Base-by-base conservation (phyloP, 345 rosid species). In the Eucalyptus coolabah region DNA sequence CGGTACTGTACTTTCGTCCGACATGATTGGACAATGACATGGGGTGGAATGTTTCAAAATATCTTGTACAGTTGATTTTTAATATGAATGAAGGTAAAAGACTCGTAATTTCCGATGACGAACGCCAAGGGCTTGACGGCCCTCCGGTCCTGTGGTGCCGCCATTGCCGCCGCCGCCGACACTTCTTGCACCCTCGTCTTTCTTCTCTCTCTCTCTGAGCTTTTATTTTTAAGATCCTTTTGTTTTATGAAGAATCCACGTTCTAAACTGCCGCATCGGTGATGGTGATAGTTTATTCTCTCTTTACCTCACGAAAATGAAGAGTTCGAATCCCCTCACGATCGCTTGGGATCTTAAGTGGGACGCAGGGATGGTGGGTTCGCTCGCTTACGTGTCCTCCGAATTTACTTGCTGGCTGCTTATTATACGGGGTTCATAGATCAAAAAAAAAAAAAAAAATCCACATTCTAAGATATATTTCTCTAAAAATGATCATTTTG, bases 401-500 rank as follows among this genome's bases (percentile, higher is more conserved):
- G 40, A 1, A 40, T 40, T 42, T 42, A 42, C 5, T 42, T 40
- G 42, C 42, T 6, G 6, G 1, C 1, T 40, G 6, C 42, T 1
- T 6, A 6, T 5, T 6, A 2, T 42, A 42, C 42, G 2, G 6
- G 4, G 42, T 42, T 42, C 6, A 1, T 42, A 2, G 7, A 42
- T 42, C 7, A 44, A 7, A 7, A 44, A 44, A 26, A 44, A 44
- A 44, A 7, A 44, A 44, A 26, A 59, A 59, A 60, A 26, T 60
- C 3, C 32, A 26, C 16, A 0, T 26, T 60, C 1, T 60, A 1
- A 4, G 26, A 26, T 0, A 60, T 5, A 65, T 7, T 65, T 7
- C 0, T 7, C 10, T 4, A n/a, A 65, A 65, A 65, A 7, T 2
- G 3, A n/a, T 30, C 10, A 0, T 30, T 65, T 65, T 0, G 1